These are phyloP conservation scores for Herpetospermum pedunculosum DNA, from an alignment of 306 rosid genomes.

Conservation along the genomic window DNA sequence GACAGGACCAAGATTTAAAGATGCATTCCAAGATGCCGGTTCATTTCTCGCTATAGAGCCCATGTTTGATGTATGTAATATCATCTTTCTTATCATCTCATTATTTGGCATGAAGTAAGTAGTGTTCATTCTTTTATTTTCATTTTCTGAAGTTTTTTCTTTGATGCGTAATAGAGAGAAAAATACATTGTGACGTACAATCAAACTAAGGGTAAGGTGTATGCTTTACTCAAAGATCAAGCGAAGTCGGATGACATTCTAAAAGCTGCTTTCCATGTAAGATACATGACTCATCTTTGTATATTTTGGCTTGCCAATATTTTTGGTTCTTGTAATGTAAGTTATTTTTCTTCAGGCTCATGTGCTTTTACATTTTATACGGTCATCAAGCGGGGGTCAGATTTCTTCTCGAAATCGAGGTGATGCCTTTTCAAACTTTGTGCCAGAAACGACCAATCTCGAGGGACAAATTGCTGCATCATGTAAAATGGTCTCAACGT, in stretches of 20 bases:
- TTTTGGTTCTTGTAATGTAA: slow-evolving; percentile 9
- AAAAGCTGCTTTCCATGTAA: slow-evolving; percentile 94
- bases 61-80: slow-evolving; percentile 51
- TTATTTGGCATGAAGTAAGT: not conserved
- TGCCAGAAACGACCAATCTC: slow-evolving; percentile 35
- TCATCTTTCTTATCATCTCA: not conserved
- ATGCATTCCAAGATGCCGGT: slow-evolving; percentile 93
- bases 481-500: slow-evolving; percentile 56
- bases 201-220: slow-evolving; percentile 64
- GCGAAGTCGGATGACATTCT: slow-evolving; percentile 94
- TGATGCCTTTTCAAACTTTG: slow-evolving; percentile 19
- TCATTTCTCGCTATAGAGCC: slow-evolving; percentile 73
- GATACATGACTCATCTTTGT: slow-evolving; percentile 23
- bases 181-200: slow-evolving; percentile 79
- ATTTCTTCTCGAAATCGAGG: slow-evolving; percentile 24
- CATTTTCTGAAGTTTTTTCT: slow-evolving; percentile 11
- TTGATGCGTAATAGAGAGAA: slow-evolving; percentile 52
- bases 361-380: slow-evolving; percentile 68
- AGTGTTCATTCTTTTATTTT: not conserved
- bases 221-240: slow-evolving; percentile 89
- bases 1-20: slow-evolving; percentile 85
- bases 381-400: slow-evolving; percentile 28
- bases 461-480: slow-evolving; percentile 62
- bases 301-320: not conserved
- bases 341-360: slow-evolving; percentile 58